A percentile compares a stretch with the other conserved stretches of the same genome.
Evolutionary conservation across 345 rosid genomes (phyloP).

Genomic region (Linum lewisii): DNA sequence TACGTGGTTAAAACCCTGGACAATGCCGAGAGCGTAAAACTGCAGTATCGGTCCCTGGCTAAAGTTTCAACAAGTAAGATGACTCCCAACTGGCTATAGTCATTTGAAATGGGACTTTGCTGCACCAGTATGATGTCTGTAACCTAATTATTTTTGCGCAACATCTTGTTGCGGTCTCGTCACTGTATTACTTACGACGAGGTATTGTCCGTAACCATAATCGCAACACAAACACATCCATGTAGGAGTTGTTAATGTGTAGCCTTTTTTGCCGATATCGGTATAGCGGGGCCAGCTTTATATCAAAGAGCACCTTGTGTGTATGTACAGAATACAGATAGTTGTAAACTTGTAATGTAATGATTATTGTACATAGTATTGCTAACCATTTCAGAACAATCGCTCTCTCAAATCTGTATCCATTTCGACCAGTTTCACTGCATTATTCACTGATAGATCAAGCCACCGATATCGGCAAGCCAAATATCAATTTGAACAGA

Average conservation of each 20-base stretch:
- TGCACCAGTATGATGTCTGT: background rate
- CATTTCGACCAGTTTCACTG: too few relatives aligned
- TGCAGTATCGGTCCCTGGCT: slow-evolving; percentile 83
- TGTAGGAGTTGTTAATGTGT: too few relatives aligned
- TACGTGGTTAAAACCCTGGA: slow-evolving; percentile 88
- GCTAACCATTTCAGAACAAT: too few relatives aligned
- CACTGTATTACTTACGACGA: too few relatives aligned
- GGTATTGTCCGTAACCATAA: too few relatives aligned
- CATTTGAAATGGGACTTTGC: background rate
- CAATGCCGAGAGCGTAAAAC: slow-evolving; percentile 81
- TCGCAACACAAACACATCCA: too few relatives aligned
- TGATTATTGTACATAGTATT: too few relatives aligned
- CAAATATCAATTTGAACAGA: too few relatives aligned
- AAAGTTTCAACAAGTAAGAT: slow-evolving; percentile 53
- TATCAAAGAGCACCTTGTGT: background rate
- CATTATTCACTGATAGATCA: too few relatives aligned
- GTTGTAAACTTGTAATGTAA: background rate
- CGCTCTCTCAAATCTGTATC: too few relatives aligned
- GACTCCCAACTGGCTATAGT: slow-evolving; percentile 53
- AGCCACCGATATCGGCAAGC: too few relatives aligned
- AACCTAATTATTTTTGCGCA: background rate
- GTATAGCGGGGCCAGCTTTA: background rate
- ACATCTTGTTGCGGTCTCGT: too few relatives aligned
- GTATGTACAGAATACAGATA: background rate
- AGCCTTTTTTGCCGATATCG: background rate